Conservation (phyloP, 2,329 filamentous ascomycete species). For the Fusarium tupiense region DNA sequence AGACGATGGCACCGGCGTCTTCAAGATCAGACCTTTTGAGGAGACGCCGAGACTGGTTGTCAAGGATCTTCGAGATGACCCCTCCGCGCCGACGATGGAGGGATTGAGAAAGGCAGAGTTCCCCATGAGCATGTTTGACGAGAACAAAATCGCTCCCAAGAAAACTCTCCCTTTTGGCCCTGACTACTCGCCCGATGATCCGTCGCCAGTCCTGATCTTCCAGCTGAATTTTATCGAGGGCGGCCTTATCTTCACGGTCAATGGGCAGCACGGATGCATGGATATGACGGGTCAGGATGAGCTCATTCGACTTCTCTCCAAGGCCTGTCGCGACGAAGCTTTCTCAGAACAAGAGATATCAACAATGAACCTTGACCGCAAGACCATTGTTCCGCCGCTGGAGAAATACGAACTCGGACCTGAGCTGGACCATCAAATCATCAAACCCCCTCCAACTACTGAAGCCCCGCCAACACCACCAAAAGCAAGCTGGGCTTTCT, state of each 20-base stretch:
- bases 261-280: constrained; percentile 59
- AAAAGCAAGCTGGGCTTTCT: constrained; percentile 55
- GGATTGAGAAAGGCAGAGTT: constrained; percentile 51
- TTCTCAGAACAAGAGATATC: constrained; percentile 58
- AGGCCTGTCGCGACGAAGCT: constrained; percentile 56
- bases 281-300: constrained; percentile 61
- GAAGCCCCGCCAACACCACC: constrained; percentile 25
- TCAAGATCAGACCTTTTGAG: constrained; percentile 52
- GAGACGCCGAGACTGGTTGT: constrained; percentile 50
- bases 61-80: constrained; percentile 54
- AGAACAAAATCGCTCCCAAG: constrained; percentile 52
- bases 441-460: constrained; percentile 36
- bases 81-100: constrained; percentile 50
- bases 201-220: constrained; percentile 54
- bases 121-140: constrained; percentile 60
- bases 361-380: constrained; percentile 54
- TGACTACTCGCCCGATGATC: constrained; percentile 33
- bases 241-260: constrained; percentile 61
- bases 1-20: constrained; percentile 45
- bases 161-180: constrained; percentile 50
- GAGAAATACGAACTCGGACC: constrained; percentile 49
- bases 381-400: constrained; percentile 52
- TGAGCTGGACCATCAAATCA: constrained; percentile 50
- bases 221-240: constrained; percentile 60
- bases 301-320: constrained; percentile 58